Base-by-base conservation (phyloP, 495 filamentous ascomycete genomes). In the Viridothelium virens region DNA sequence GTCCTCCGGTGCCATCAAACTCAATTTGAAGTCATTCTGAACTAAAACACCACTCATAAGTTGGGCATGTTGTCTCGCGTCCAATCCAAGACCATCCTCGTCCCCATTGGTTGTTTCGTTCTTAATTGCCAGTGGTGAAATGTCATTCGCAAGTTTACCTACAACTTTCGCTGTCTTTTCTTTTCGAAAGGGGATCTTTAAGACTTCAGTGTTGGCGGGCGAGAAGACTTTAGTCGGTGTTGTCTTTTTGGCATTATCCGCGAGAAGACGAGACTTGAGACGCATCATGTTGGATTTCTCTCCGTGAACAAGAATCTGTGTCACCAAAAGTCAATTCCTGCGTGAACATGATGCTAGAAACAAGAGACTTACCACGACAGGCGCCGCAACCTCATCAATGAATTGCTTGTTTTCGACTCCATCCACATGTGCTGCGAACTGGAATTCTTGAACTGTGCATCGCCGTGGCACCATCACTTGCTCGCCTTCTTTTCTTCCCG, bases 201-300 rank as follows among this genome's bases (percentile, higher is more conserved):
- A 81, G 73, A 96, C 93, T 69, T 97, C 93, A 73, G 92, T 96
- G 74, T 98, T 98, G 36, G 87, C 85, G 0, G 94, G 94, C 62
- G 88, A 92, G 77, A 86, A 97, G 4, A 98, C 89, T 75, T 97
- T 97, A 61, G 91, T 86, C 62, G 91, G 91, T 41, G 84, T 80
- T 0, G 82, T 81, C 72, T 95, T 93, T 34, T 87, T 84, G 10
- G 87, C 84, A 71, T 97, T 96, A 9, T 96, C 81, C 33, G 89
- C 91, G n/a, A 97, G 83, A 9, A 98, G 80, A 70, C 96, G 94
- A 2, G 91, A 95, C 73, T 96, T 96, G 18, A 98, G 80, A 39
- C 95, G 86, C 85, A 92, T 95, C 94, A 98, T 98, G 72, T 97
- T 95, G 73, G 96, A 91, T 69, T 93, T 91, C 73, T 97, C 95